Evolutionary conservation across 306 rosid genomes (phyloP).

Genomic region (Gleditsia sinensis): DNA sequence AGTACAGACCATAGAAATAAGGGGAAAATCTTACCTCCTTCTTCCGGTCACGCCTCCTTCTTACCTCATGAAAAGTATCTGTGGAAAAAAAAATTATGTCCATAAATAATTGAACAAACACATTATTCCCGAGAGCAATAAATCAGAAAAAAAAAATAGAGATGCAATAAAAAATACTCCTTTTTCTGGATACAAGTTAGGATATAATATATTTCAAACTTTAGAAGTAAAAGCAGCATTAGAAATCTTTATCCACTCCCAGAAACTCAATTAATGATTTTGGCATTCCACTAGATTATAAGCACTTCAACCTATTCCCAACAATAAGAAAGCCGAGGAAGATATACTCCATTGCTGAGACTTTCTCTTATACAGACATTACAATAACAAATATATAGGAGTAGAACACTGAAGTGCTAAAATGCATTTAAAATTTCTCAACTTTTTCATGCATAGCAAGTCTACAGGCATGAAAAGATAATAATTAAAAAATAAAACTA

Average conservation of each 20-base stretch:
- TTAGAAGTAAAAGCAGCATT: background rate
- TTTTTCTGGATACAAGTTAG: slow-evolving; percentile 9
- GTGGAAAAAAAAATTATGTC: slow-evolving; percentile 26
- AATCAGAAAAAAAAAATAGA: slow-evolving; percentile 6
- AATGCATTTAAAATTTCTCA: background rate
- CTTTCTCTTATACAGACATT: background rate
- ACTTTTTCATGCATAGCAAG: background rate
- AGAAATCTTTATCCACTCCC: background rate
- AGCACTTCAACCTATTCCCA: slow-evolving; percentile 11
- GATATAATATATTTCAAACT: background rate
- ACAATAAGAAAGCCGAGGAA: slow-evolving; percentile 11
- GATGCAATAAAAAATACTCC: slow-evolving; percentile 11
- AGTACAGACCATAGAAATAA: background rate
- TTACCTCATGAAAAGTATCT: slow-evolving; percentile 87
- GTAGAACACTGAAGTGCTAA: background rate
- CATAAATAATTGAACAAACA: background rate
- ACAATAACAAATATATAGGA: background rate
- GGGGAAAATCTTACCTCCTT: slow-evolving; percentile 58
- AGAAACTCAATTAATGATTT: background rate
- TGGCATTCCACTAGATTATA: background rate
- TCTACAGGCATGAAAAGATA: too few relatives aligned
- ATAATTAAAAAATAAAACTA: background rate
- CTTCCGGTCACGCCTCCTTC: slow-evolving; percentile 62
- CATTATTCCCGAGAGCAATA: slow-evolving; percentile 1
- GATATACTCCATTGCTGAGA: background rate